Percentiles rank a stretch among this genome's conserved stretches.
Evolutionary conservation across 257 asterid genomes (phyloP).

Genomic region (Jasminum sambac): DNA sequence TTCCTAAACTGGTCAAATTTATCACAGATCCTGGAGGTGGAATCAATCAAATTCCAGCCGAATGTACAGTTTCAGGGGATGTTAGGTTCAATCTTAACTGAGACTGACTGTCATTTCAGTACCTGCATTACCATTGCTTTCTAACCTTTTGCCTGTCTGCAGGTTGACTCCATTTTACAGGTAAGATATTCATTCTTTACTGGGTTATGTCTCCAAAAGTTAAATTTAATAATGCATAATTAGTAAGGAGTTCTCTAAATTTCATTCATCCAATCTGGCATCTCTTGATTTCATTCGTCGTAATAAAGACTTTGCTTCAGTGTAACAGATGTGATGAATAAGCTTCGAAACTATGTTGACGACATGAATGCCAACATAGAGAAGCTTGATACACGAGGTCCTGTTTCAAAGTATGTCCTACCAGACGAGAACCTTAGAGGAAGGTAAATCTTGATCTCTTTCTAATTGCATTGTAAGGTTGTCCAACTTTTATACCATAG

Average conservation of each 20-base stretch:
- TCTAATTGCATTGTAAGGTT: constrained; percentile 1
- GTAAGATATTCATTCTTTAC: constrained; percentile 35
- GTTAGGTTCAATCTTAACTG: constrained; percentile 59
- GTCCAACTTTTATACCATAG: background rate
- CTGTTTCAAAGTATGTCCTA: constrained; percentile 78
- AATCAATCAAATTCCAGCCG: constrained; percentile 91
- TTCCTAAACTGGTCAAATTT: constrained; percentile 17
- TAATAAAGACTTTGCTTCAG: constrained; percentile 40
- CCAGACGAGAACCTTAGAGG: constrained; percentile 95
- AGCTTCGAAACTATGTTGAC: constrained; percentile 72
- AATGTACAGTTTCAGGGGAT: constrained; percentile 87
- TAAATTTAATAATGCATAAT: background rate
- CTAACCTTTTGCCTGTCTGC: constrained; percentile 39
- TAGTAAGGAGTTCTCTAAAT: background rate
- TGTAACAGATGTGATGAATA: constrained; percentile 71
- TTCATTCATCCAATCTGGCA: background rate
- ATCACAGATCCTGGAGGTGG: constrained; percentile 98
- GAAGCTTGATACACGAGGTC: constrained; percentile 68
- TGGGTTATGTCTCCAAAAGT: constrained; percentile 7
- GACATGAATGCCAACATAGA: constrained; percentile 84
- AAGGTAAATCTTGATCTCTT: constrained; percentile 49
- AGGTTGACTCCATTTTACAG: constrained; percentile 98
- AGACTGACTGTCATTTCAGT: constrained; percentile 16
- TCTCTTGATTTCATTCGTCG: background rate
- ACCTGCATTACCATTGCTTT: constrained; percentile 22